Evolutionary conservation across 2,329 filamentous ascomycete genomes (phyloP), one percentile per base, ranked within the genome.

Genomic region (Botryotinia narcissicola): DNA sequence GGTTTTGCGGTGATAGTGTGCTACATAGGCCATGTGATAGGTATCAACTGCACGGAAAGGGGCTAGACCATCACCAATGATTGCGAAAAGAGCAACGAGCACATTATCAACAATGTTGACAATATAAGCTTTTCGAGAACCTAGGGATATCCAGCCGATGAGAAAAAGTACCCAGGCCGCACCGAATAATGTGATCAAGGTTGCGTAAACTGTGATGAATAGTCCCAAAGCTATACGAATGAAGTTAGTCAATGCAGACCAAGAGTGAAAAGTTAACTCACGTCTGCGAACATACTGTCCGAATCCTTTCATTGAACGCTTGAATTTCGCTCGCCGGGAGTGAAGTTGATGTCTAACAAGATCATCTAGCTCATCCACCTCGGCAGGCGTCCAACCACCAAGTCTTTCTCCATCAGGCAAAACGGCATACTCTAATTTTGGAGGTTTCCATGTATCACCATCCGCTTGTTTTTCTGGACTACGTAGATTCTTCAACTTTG

Each of bases 301-400:
- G 79, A 97, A 97, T 0, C 92, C 93, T 80, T 89, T 91, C 88
- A 95, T 88, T 9, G 88, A 85, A 48, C 93, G 91, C 82, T 94
- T 95, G 83, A 96, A 92, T 74, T 90, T 91, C 54, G 91, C 92
- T 29, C 93, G 88, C 73, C 90, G 88, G 20, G 93, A 97, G 81
- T 97, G 93, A 64, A 97, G 83, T 89, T 95, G 93, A 80, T 97
- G 93, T 62, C 93, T 88, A n/a, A 97, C 93, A 79, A 94, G 91
- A 77, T 97, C 93, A 78, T 97, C 93, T 51, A 97, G 84, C 80
- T 93, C 90, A 73, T 86, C 87, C 79, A 93, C 91, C 76, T 97
- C 93, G 57, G 90, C 88, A 5, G 87, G 86, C 5, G 84, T 89
- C 93, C 93, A 97, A n/a, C 91, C 92, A 16, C 91, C 89, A 0